Base-by-base conservation (phyloP, 176 grass and related monocot genomes). In the Calamus simplicifolius region DNA sequence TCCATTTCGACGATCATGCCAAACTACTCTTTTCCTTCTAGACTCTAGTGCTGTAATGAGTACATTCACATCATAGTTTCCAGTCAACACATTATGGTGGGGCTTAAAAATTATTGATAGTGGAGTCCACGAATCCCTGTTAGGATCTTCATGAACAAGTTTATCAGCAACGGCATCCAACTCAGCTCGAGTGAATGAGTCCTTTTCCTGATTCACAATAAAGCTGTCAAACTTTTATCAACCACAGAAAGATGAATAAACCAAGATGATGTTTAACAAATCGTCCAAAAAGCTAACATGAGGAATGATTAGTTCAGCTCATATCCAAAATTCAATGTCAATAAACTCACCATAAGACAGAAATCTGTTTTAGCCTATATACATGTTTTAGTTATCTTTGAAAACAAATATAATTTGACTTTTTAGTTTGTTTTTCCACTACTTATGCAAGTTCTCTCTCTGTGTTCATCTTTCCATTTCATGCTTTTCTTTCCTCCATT, bases 1-100 rank as follows among this genome's bases (percentile, higher is more conserved):
- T 13, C 69, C 72, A 65, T 79, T 83, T 18, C 87, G 68, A 70
- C 51, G 87, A 66, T 92, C 87, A 57, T 98, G 84, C 84, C 93
- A 92, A 56, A 92, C 15, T 14, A 97, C 73, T 58, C 66, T 88
- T 72, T 97, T 97, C 57, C 75, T 84, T 76, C 50, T 72, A 29
- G 72, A 25, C 64, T 98, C 87, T 30, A 98, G 64, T 7, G 81
- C 84, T 1, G 76, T 38, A 16, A 88, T 88, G 51, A 98, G 81
- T 61, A 98, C 93, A 75, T 92, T 97, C 28, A 88, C 84, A 79
- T 88, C 87, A 66, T 98, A 92, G 67, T 98, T 98, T 61, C 93
- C 84, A 29, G 87, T 88, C 50, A 98, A 49, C 5, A 59, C 59
- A 28, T 98, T 98, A 66, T 98, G 75, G 56, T 92, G 93, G 43